Conservation (phyloP, 768 basidiomycete species). For the Mycena metata region DNA sequence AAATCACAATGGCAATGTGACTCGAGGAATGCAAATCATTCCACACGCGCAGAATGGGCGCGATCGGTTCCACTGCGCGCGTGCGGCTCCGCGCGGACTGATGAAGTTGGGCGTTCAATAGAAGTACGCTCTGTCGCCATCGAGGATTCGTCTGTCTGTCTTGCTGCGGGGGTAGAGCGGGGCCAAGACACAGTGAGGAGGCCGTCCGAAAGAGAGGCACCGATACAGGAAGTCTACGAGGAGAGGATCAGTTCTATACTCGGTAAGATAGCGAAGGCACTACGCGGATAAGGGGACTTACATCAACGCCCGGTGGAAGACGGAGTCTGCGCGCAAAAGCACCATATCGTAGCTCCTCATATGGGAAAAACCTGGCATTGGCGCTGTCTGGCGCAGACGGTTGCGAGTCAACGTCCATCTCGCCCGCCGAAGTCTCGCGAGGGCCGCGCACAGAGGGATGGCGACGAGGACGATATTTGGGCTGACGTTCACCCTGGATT, state of each 20-base stretch:
- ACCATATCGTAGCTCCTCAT: slow-evolving; percentile 60
- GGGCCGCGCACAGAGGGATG: slow-evolving; percentile 23
- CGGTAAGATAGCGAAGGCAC: slow-evolving; percentile 18
- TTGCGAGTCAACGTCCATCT: slow-evolving; percentile 36
- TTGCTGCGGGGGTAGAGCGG: slow-evolving; percentile 35
- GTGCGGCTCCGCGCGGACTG: slow-evolving; percentile 34
- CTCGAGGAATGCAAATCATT: slow-evolving; percentile 20
- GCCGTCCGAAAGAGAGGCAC: slow-evolving; percentile 53
- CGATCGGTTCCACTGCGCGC: not conserved
- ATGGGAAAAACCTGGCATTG: slow-evolving; percentile 30
- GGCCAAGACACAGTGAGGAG: slow-evolving; percentile 62
- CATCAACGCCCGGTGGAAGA: slow-evolving; percentile 56
- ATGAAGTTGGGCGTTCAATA: slow-evolving; percentile 31
- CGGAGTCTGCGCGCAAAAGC: slow-evolving; percentile 54
- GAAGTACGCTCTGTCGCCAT: not conserved
- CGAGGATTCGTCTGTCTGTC: not conserved
- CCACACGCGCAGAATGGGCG: not conserved
- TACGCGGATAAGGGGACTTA: slow-evolving; percentile 37
- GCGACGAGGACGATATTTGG: slow-evolving; percentile 21
- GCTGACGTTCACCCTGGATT: slow-evolving; percentile 50
- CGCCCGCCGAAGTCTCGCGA: slow-evolving; percentile 3
- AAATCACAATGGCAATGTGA: slow-evolving; percentile 3
- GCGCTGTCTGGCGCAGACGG: slow-evolving; percentile 9
- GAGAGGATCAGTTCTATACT: slow-evolving; percentile 40
- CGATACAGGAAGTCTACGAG: slow-evolving; percentile 53